Percentiles rank a stretch among this genome's conserved stretches.
Evolutionary conservation across 805 yeast species (phyloP).

Genomic region (Wickerhamomyces strasburgensis): DNA sequence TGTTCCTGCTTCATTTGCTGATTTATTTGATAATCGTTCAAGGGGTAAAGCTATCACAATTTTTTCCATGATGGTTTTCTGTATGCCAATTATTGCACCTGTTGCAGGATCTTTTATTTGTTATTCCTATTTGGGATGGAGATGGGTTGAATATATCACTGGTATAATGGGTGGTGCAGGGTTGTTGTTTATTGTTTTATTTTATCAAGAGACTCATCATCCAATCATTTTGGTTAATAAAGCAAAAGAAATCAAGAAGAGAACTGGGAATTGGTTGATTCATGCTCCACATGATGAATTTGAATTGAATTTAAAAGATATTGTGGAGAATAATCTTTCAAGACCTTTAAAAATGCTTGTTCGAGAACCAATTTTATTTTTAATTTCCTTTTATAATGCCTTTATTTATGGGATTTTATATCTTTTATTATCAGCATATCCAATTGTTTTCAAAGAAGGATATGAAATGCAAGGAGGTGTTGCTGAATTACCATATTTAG

Average conservation of each 20-base stretch:
- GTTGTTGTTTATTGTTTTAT: conserved; percentile 35
- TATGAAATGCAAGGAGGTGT: conserved; percentile 62
- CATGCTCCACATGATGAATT: conserved; percentile 72
- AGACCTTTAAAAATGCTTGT: conserved; percentile 67
- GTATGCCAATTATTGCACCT: conserved; percentile 82
- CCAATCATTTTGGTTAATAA: conserved; percentile 59
- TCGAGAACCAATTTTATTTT: conserved; percentile 68
- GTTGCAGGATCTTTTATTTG: conserved; percentile 67
- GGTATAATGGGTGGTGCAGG: conserved; percentile 55
- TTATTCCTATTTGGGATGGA: conserved; percentile 65
- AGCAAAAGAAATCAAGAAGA: conserved; percentile 56
- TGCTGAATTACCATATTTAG: conserved; percentile 74
- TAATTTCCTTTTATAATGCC: conserved; percentile 65
- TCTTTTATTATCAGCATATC: conserved; percentile 68
- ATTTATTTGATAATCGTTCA: conserved; percentile 56
- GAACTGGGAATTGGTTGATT: conserved; percentile 79
- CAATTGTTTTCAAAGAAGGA: conserved; percentile 59
- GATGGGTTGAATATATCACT: conserved; percentile 73
- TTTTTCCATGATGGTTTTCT: conserved; percentile 68
- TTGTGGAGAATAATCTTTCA: conserved; percentile 55
- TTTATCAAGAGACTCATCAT: conserved; percentile 65
- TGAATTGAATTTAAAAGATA: conserved; percentile 50
- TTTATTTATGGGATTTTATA: conserved; percentile 79
- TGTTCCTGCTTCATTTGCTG: conserved; percentile 84
- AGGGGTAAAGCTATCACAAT: conserved; percentile 75